A percentile compares a stretch with the other conserved stretches of the same genome.
Conservation (phyloP, 805 yeast species). For the Candida tallmaniae region DNA sequence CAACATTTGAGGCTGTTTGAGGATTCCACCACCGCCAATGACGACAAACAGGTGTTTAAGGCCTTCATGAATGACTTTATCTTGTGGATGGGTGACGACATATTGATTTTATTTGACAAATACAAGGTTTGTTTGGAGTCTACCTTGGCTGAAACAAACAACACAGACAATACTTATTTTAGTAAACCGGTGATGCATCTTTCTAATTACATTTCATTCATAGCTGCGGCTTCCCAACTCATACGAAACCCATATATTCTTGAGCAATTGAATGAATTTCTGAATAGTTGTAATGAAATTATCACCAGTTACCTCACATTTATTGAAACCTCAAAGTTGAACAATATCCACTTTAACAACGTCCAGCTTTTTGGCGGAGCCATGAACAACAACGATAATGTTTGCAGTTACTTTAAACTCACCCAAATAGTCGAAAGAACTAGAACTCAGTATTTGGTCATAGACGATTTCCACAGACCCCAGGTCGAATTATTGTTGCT, state of each 20-base stretch:
- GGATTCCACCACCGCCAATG: conserved; percentile 11
- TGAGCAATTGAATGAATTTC: conserved; percentile 22
- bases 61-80: conserved; percentile 34
- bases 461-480: conserved; percentile 11
- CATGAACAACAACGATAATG: conserved; percentile 14
- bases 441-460: conserved; percentile 16
- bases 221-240: conserved; percentile 15
- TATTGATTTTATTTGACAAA: conserved; percentile 31
- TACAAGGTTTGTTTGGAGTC: conserved; percentile 16
- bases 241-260: conserved; percentile 38
- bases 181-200: conserved; percentile 31
- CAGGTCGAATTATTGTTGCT: conserved; percentile 32
- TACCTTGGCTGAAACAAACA: conserved; percentile 9
- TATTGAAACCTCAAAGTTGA: conserved; percentile 17
- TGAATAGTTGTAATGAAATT: conserved; percentile 13
- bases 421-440: conserved; percentile 35
- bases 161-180: conserved; percentile 16
- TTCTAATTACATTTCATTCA: conserved; percentile 24
- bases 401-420: conserved; percentile 35
- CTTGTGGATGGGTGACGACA: conserved; percentile 34
- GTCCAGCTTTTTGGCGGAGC: conserved; percentile 24
- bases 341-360: conserved; percentile 32
- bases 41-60: conserved; percentile 26
- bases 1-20: conserved; percentile 3
- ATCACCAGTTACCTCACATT: conserved; percentile 10